Evolutionary conservation across 768 basidiomycete genomes (phyloP), one percentile per base, ranked within the genome.

Genomic region (Boletales sp.): DNA sequence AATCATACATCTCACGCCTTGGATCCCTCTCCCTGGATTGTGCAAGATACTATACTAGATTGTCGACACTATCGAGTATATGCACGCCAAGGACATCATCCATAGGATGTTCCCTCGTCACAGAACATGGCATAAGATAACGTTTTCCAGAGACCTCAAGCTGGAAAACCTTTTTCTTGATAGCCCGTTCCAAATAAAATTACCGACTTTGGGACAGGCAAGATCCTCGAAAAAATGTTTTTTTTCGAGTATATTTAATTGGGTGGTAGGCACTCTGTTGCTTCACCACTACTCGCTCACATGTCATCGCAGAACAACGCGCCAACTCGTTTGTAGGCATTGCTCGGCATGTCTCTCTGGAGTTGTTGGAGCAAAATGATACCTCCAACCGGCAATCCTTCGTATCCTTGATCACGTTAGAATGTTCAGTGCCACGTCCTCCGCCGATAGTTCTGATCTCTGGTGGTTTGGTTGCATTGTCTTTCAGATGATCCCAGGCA

Each of bases 381-480:
- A 90, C 87, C 7, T 85, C 85, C 56, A 82, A 78, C 69, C 84
- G 89, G 91, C 91, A 53, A 49, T 72, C 35, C 1, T 25, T 5
- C 21, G 21, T 25, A 25, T 25, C 21, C 28, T 3, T 2, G 7
- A 19, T 41, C 38, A 4, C 32, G 1, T 3, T 25, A n/a, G 21
- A 41, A 15, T 14, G 6, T 17, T 40, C 13, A 25, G 21, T 25
- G 21, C 21, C 21, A 48, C 14, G 3, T 25, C 32, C 12, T 28
- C 5, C 6, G 30, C 42, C 2, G 12, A 36, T 51, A 94, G 93
- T 55, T 90, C 94, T 36, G 96, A 98, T 68, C 76, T 93, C 10
- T 99, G 95, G 95, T 90, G 93, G 5, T 76, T 96, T 25, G 96
- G 94, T 2, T 97, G 95, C 69, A 86, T 97, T 39, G 69, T 98